Percentiles rank a stretch among this genome's conserved stretches.
Evolutionary conservation across 179 eudicot genomes (phyloP).

Genomic region (Spergularia azorica): DNA sequence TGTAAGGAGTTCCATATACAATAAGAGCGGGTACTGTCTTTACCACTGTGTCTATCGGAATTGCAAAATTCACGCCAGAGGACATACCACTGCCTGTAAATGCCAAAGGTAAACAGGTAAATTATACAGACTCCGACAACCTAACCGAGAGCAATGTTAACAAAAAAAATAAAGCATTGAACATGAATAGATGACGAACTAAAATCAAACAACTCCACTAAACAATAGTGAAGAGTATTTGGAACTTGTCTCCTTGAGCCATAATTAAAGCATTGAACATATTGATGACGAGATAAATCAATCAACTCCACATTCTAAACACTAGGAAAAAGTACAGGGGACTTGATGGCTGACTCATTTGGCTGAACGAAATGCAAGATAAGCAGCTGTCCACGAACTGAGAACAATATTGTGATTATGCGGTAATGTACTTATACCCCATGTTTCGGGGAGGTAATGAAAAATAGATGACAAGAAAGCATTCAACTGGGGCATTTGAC

Average conservation of each 20-base stretch:
- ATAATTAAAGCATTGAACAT: too few relatives aligned
- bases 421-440: too few relatives aligned
- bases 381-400: too few relatives aligned
- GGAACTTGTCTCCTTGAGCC: neutral
- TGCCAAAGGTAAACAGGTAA: neutral
- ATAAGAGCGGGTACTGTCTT: constrained; percentile 71
- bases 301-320: too few relatives aligned
- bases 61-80: constrained; percentile 90
- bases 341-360: too few relatives aligned
- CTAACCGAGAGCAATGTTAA: neutral
- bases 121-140: neutral
- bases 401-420: too few relatives aligned
- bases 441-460: too few relatives aligned
- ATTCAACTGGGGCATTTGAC: too few relatives aligned
- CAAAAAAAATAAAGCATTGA: neutral
- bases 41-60: constrained; percentile 81
- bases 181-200: neutral
- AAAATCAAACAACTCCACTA: neutral
- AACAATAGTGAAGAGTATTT: neutral
- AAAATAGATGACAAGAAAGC: too few relatives aligned
- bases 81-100: constrained; percentile 81
- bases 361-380: too few relatives aligned
- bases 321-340: too few relatives aligned
- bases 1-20: constrained; percentile 82
- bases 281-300: too few relatives aligned